Base-by-base conservation (phyloP, 2,329 filamentous ascomycete genomes). In the Paraphaeosphaeria sporulosa region DNA sequence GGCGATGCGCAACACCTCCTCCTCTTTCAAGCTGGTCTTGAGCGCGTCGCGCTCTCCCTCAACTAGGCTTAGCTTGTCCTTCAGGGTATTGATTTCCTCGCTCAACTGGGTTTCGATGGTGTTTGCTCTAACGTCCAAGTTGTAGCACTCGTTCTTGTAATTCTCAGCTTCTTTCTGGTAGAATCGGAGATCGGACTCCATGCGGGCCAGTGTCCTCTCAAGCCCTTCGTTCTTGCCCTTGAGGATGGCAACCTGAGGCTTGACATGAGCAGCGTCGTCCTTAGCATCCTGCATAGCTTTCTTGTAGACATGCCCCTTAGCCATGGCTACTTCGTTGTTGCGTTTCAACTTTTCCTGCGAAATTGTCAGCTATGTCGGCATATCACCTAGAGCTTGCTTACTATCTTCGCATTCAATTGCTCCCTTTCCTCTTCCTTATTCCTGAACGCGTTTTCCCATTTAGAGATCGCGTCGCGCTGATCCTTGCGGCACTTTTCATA, bases 21-120 rank as follows among this genome's bases (percentile, higher is more conserved):
- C 90, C 68, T 90, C 90, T 78, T 90, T 85, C 34, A 90, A 85
- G 53, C 88, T 87, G 2, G 86, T 88, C 79, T 90, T 91, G 71
- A 91, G 85, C 3, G 89, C 87, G 73, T 93, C 90, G 8, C 90
- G 88, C 76, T 94, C 91, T 71, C 90, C 87, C 72, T 93, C 90
- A 17, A 90, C 82, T 34, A 89, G 78, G 73, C 85, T 87, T 66
- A 91, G 82, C 49, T 83, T 85, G 64, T 90, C 87, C 50, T 86
- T 81, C 19, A 89, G 82, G 62, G 88, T 84, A 25, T 88, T 82
- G 2, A 93, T 81, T 73, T 92, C 87, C 71, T 92, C 88, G 64
- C 59, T 91, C 85, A 53, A 88, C 76, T 43, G 85, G 83, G 55
- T 88, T 86, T 57, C 89, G 72, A 92, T 88, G 46, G 84, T 82